phyloP scores from a whole-genome alignment of 441 rosid species.

The Corymbia citriodora region DNA sequence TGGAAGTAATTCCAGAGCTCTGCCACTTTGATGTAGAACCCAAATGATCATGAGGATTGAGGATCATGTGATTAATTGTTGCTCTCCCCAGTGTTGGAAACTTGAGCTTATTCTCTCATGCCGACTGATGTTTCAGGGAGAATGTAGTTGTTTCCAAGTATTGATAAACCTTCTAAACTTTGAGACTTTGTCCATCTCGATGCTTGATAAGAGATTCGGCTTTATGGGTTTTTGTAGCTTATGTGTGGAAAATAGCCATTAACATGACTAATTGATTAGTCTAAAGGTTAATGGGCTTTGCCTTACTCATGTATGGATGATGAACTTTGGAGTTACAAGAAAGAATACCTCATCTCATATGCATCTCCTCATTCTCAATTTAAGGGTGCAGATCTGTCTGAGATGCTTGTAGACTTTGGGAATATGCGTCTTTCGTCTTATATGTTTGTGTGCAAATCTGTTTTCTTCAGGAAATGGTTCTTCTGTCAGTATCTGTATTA shows the following conservation, averaged over 20 bases:
- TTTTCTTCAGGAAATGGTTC: not conserved
- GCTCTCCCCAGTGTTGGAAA: not conserved
- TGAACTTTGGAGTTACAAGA: not conserved
- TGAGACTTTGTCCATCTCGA: rapidly evolving
- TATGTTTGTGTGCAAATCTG: not conserved
- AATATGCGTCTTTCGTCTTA: not conserved
- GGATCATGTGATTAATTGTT: not conserved
- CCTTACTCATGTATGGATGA: not conserved
- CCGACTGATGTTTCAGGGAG: not conserved
- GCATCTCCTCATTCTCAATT: not conserved
- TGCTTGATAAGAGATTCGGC: not conserved
- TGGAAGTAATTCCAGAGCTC: not conserved
- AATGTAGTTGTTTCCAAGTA: not conserved
- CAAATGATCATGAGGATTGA: not conserved
- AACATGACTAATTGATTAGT: not conserved
- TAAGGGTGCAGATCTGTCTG: not conserved
- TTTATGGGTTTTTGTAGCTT: not conserved
- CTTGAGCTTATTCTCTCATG: not conserved
- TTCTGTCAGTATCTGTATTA: not conserved
- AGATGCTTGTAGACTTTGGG: not conserved
- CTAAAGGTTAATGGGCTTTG: not conserved
- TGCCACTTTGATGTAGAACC: not conserved
- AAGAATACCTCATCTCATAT: not conserved
- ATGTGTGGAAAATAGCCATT: not conserved
- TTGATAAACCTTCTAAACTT: not conserved